Percentiles rank a stretch among this genome's conserved stretches.
Conservation (phyloP, 2,329 filamentous ascomycete genomes). For the Cryphonectria parasitica region DNA sequence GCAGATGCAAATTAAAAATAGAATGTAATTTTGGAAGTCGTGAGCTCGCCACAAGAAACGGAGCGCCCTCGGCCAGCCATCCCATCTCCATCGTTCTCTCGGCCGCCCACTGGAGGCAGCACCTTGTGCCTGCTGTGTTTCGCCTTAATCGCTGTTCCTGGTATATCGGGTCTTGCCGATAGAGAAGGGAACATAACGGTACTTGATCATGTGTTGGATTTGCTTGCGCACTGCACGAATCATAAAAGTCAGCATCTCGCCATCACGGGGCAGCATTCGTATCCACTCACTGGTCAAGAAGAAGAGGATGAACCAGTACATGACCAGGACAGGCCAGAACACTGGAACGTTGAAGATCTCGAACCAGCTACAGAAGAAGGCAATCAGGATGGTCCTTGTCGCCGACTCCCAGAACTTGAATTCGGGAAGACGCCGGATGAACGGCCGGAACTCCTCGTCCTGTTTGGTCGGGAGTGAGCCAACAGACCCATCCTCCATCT, state of each 20-base stretch:
- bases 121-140: not conserved
- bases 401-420: constrained; percentile 99
- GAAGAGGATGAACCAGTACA: constrained; percentile 99
- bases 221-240: constrained; percentile 84
- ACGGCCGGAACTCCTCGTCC: constrained; percentile 97
- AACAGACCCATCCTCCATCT: constrained; percentile 90
- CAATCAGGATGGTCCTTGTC: constrained; percentile 81
- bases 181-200: constrained; percentile 94
- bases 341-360: constrained; percentile 94
- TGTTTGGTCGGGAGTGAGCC: constrained; percentile 88
- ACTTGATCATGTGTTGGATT: constrained; percentile 99
- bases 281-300: constrained; percentile 81
- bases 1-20: constrained; percentile 30
- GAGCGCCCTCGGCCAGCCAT: constrained; percentile 14
- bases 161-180: constrained; percentile 85
- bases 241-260: constrained; percentile 14
- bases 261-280: not conserved
- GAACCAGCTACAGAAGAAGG: constrained; percentile 90
- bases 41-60: constrained; percentile 25
- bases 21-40: constrained; percentile 20
- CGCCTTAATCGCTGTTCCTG: constrained; percentile 58
- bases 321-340: constrained; percentile 97
- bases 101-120: not conserved
- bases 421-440: constrained; percentile 92
- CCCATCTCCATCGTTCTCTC: constrained; percentile 16